Evolutionary conservation across 176 grass and related monocot species (phyloP), one percentile per base, ranked within the genome.

Genomic region (Musa itinerans): DNA sequence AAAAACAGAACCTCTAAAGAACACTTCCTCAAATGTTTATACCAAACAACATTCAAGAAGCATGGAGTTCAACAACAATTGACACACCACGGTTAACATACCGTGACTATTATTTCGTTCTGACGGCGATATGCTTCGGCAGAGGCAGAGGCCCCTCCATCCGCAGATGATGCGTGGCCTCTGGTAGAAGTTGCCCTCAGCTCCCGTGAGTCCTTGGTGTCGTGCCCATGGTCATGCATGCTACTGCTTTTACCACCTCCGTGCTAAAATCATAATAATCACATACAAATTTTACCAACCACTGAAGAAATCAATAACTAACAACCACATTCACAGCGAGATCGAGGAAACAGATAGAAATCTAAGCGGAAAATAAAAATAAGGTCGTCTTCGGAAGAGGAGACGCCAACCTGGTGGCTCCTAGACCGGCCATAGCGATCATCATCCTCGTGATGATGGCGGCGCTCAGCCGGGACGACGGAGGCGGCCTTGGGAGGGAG

Each of bases 51-150:
- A 3, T 20, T 50, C 68, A 51, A 22, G 17, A 70, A 70, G 43
- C 11, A 68, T 68, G 16, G 21, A 29, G 2, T 10, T 43, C 15
- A 26, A 1, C 25, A 43, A 19, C 17, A 21, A n/a, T 16, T 50
- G 9, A 10, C 4, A 70, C 27, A 16, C 26, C 16, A 20, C 9
- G 8, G 17, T 21, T 2, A n/a, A 51, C 68, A 70, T 70, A 99
- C 95, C 53, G 85, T 83, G n/a, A 99, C 78, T 22, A 84, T 83
- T 79, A 99, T 99, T 83, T 99, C 95, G 43, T 99, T 88, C 52
- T 85, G 90, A 3, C 76, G 86, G 54, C 95, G 86, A 58, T 99
- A 94, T 8, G 84, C 86, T 68, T 99, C 90, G 15, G 78, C 77
- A 24, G 88, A 80, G 14, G 83, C 79, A 20, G 86, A 78, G 48